Conservation (phyloP, 1,284 basidiomycete species). For the Pyrrhoderma noxium region DNA sequence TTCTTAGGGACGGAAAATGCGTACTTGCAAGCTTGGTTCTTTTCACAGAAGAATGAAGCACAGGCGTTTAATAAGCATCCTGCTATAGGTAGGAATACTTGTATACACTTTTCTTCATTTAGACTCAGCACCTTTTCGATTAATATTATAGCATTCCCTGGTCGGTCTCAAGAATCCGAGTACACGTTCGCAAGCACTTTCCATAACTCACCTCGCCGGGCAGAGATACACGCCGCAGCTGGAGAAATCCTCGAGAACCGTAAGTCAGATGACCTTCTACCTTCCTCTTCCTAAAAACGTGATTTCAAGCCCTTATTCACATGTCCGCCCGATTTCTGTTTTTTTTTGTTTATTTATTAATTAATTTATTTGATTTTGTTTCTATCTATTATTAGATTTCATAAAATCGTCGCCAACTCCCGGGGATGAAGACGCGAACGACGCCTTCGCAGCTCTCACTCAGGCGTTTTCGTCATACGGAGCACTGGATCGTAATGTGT, state of each 20-base stretch:
- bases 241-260: constrained; percentile 58
- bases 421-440: constrained; percentile 29
- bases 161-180: constrained; percentile 40
- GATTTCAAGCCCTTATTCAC: no score
- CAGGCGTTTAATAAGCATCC: constrained; percentile 28
- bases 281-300: no score
- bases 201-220: constrained; percentile 66
- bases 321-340: no score
- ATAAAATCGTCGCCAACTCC: neutral
- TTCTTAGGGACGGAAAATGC: constrained; percentile 79
- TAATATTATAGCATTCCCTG: constrained; percentile 42
- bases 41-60: constrained; percentile 49
- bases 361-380: no score
- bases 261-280: constrained; percentile 23
- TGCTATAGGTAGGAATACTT: constrained; percentile 18
- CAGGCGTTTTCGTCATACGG: constrained; percentile 72
- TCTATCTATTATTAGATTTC: no score
- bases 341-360: no score
- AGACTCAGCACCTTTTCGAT: neutral
- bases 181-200: constrained; percentile 50
- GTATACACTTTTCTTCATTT: neutral
- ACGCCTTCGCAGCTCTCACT: constrained; percentile 57
- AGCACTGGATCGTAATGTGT: constrained; percentile 39
- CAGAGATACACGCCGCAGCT: constrained; percentile 74
- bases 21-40: constrained; percentile 73